Evolutionary conservation across 768 basidiomycete species (phyloP), one percentile per base, ranked within the genome.

Genomic region (Mycena maculata): DNA sequence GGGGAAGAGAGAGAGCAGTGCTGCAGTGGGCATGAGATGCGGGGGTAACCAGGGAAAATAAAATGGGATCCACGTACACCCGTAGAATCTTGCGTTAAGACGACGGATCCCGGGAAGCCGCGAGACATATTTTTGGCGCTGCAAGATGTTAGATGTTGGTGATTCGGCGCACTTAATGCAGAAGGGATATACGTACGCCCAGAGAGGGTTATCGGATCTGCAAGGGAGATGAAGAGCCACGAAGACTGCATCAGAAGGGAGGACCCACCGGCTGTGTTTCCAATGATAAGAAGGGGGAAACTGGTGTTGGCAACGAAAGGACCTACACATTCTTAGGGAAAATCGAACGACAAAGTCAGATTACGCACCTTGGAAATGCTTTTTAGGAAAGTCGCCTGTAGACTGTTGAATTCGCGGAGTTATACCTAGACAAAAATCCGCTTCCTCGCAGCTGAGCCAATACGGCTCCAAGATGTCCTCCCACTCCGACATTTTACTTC

Each of bases 281-380:
- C 54, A 28, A 45, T 1, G 6, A 63, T 63, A 9, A 75, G 61
- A 49, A 28, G 44, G 2, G 39, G 52, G 7, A 55, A 31, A 54
- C 54, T 49, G 20, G 50, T 44, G 18, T 25, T 28, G 11, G 45
- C n/a, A 31, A 33, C 1, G 3, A 63, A 42, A 4, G 50, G 39
- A 73, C 81, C 68, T 74, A 87, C 85, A 72, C 69, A 73, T 87
- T 85, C 65, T 90, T 90, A 25, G 88, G 79, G 84, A 13, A 90
- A 73, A 12, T 38, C 5, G 20, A 11, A 27, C 36, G 45, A 36
- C 13, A 1, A n/a, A 25, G 23, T 6, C 22, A 20, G 1, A n/a
- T n/a, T n/a, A 25, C 31, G 7, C 3, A 60, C 67, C 69, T 47
- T 56, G 59, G 60, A 70, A 70, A 30, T 70, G 36, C 18, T 41